These are phyloP conservation scores for Venturia carpophila DNA, from an alignment of 2,329 filamentous ascomycete species.

Conservation along the genomic window DNA sequence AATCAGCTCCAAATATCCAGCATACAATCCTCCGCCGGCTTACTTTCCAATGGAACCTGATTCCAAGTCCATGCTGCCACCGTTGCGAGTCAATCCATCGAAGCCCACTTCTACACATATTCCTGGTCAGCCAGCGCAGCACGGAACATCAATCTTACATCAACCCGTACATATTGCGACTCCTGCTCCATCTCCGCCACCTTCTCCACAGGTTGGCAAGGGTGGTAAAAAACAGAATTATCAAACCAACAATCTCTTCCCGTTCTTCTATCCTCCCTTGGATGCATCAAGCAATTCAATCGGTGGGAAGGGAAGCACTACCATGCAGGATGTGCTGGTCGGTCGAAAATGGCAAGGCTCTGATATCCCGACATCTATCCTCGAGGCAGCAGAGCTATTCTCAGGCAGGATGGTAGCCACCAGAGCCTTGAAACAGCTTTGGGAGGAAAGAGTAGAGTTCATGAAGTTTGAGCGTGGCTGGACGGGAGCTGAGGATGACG, in stretches of 20 bases:
- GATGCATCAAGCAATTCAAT: conserved; percentile 83
- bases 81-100: conserved; percentile 66
- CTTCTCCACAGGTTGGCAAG: conserved; percentile 83
- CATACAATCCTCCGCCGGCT: conserved; percentile 82
- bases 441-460: conserved; percentile 87
- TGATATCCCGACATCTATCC: conserved; percentile 86
- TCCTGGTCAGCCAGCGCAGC: conserved; percentile 46
- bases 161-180: conserved; percentile 99
- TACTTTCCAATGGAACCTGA: conserved; percentile 80
- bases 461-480: conserved; percentile 90
- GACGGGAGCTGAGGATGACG: conserved; percentile 48
- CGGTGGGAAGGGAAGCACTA: conserved; percentile 79
- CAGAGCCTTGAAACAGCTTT: conserved; percentile 81
- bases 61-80: conserved; percentile 83
- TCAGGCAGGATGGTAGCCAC: conserved; percentile 85
- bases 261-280: conserved; percentile 91
- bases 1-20: conserved; percentile 94
- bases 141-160: conserved; percentile 68
- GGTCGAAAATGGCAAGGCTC: conserved; percentile 87
- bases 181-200: conserved; percentile 88
- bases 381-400: conserved; percentile 90
- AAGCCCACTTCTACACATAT: conserved; percentile 44
- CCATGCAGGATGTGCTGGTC: conserved; percentile 70
- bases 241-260: conserved; percentile 97
- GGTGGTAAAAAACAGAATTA: conserved; percentile 98